These are phyloP conservation scores for Solanum rostratum DNA, from an alignment of 257 asterid species.

Conservation along the genomic window DNA sequence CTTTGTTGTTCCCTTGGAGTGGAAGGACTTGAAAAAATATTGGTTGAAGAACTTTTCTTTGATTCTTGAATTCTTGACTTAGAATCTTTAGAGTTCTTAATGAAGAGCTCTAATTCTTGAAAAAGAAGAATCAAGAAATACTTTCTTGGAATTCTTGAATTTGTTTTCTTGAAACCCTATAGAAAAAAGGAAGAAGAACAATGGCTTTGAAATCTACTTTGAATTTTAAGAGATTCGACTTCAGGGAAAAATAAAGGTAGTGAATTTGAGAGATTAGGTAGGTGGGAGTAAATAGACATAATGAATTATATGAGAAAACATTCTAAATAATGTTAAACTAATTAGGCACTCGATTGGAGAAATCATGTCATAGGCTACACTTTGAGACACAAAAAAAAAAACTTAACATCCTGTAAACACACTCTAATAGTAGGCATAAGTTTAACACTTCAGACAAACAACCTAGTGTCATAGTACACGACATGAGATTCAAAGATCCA, in stretches of 20 bases:
- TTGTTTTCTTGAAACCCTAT: no score
- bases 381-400: neutral
- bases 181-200: neutral
- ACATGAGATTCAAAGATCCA: neutral
- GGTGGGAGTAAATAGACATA: neutral
- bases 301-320: neutral
- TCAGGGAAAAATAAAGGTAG: neutral
- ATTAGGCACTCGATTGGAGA: neutral
- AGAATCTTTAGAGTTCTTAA: no score
- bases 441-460: neutral
- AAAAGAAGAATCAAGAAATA: no score
- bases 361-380: neutral
- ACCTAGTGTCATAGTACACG: neutral
- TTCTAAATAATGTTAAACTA: neutral
- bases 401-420: neutral
- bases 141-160: no score
- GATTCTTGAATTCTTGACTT: no score
- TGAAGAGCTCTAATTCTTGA: no score
- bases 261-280: neutral
- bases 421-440: neutral
- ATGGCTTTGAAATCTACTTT: neutral
- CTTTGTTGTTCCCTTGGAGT: no score
- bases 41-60: no score
- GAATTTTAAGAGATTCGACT: neutral
- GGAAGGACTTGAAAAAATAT: no score